Evolutionary conservation across 495 filamentous ascomycete species (phyloP).

Genomic region (Hyaloscypha hepaticicola): DNA sequence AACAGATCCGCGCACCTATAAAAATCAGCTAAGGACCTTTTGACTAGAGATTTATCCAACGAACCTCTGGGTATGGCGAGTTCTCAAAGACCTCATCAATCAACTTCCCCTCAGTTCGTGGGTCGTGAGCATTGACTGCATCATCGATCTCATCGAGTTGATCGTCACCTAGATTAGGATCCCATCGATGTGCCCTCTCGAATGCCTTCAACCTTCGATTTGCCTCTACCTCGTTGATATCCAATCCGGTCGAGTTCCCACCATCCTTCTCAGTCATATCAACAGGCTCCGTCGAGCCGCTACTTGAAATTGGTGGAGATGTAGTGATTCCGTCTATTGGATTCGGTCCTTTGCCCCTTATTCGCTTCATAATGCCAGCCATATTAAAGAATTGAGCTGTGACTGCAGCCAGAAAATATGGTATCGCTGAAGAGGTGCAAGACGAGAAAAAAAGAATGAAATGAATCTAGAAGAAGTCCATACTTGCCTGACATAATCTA

Average conservation of each 20-base stretch:
- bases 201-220: slow-evolving; percentile 10
- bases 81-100: slow-evolving; percentile 61
- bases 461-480: too few species aligned
- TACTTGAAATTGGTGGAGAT: not conserved
- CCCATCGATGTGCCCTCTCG: slow-evolving; percentile 32
- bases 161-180: slow-evolving; percentile 66
- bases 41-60: not conserved
- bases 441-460: too few species aligned
- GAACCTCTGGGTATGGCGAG: slow-evolving; percentile 60
- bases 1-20: slow-evolving; percentile 59
- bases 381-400: not conserved
- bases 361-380: slow-evolving; percentile 8
- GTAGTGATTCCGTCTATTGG: not conserved
- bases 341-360: not conserved
- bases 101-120: slow-evolving; percentile 52
- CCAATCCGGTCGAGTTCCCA: not conserved
- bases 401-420: too few species aligned
- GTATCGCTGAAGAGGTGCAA: too few species aligned
- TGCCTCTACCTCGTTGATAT: slow-evolving; percentile 10
- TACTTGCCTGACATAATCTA: too few species aligned
- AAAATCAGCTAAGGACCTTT: not conserved
- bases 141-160: slow-evolving; percentile 60
- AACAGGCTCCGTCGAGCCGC: not conserved
- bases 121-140: slow-evolving; percentile 53
- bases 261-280: slow-evolving; percentile 12